A percentile compares a stretch with the other conserved stretches of the same genome.
phyloP scores from a whole-genome alignment of 176 grass and related monocot genomes.

The Juncus effusus region DNA sequence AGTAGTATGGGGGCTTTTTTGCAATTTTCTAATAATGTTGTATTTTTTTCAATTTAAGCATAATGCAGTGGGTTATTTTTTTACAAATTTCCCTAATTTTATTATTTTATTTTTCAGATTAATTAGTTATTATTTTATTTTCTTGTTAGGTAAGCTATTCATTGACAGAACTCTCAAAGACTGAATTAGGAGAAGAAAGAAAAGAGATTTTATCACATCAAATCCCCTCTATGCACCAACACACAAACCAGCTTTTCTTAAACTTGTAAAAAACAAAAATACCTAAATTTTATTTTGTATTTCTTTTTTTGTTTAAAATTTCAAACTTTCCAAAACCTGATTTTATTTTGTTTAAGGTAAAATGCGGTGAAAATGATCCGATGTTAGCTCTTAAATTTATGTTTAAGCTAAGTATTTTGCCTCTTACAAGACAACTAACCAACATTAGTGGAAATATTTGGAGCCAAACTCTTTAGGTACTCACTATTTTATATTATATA shows the following conservation, averaged over 20 bases:
- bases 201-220: constrained; percentile 83
- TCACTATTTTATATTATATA: no score
- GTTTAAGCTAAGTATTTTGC: constrained; percentile 95
- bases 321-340: constrained; percentile 32
- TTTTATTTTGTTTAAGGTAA: constrained; percentile 57
- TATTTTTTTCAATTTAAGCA: no score
- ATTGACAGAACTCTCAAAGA: constrained; percentile 95
- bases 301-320: neutral
- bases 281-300: no score
- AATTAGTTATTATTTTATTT: no score
- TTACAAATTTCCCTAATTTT: no score
- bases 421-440: constrained; percentile 81
- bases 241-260: constrained; percentile 58
- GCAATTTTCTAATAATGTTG: no score
- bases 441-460: constrained; percentile 96
- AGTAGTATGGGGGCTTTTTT: no score
- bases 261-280: constrained; percentile 79
- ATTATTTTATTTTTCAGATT: no score
- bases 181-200: constrained; percentile 69
- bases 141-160: constrained; percentile 86
- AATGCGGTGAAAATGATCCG: constrained; percentile 83
- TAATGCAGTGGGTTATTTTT: no score
- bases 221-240: constrained; percentile 84
- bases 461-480: constrained; percentile 94
- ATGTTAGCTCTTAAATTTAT: constrained; percentile 91